A percentile compares a stretch with the other conserved stretches of the same genome.
Evolutionary conservation across 2,329 filamentous ascomycete species (phyloP).

Genomic region (Sporothrix luriei): DNA sequence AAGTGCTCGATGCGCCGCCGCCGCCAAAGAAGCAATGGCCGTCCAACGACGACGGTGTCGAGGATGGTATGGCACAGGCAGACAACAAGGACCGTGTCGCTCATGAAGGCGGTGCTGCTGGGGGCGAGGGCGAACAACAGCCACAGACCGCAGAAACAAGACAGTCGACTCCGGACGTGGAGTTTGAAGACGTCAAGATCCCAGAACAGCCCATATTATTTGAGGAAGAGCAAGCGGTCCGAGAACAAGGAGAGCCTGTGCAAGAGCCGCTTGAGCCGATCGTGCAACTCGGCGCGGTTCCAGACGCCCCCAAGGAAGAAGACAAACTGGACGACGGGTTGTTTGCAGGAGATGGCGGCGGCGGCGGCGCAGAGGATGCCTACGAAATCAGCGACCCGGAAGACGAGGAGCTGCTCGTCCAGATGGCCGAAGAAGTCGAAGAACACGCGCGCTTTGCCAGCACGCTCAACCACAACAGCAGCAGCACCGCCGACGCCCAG

Average conservation of each 20-base stretch:
- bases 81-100: neutral
- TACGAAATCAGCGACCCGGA: slow-evolving; percentile 82
- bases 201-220: slow-evolving; percentile 25
- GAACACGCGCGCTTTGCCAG: slow-evolving; percentile 93
- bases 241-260: neutral
- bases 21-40: slow-evolving; percentile 28
- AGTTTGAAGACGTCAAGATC: slow-evolving; percentile 46
- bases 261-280: neutral
- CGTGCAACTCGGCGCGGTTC: neutral
- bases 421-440: slow-evolving; percentile 86
- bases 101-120: neutral
- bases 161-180: slow-evolving; percentile 39
- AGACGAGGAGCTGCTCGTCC: slow-evolving; percentile 83
- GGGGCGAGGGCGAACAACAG: slow-evolving; percentile 3
- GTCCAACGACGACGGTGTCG: neutral
- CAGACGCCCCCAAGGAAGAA: slow-evolving; percentile 1
- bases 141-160: slow-evolving; percentile 10
- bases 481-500: slow-evolving; percentile 56
- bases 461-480: slow-evolving; percentile 76
- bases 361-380: slow-evolving; percentile 51
- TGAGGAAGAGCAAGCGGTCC: slow-evolving; percentile 38
- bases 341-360: slow-evolving; percentile 37
- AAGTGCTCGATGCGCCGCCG: slow-evolving; percentile 57
- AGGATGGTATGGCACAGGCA: neutral
- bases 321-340: slow-evolving; percentile 37